Percentiles rank a stretch among this genome's conserved stretches.
Evolutionary conservation across 1,139 yeast species (phyloP).

Genomic region (Hansenula sp.): DNA sequence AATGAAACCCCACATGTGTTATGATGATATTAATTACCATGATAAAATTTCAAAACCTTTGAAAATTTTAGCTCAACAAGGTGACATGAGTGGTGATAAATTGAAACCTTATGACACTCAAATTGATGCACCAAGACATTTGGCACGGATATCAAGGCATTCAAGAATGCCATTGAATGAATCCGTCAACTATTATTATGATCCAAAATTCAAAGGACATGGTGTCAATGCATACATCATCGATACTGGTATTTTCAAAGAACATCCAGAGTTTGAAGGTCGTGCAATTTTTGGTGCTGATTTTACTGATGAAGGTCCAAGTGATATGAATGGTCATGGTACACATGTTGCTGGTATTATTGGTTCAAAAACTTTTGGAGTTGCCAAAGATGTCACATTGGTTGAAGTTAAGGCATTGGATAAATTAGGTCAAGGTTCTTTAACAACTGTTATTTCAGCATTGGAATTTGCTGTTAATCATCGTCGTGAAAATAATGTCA

Average conservation of each 20-base stretch:
- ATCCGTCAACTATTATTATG: conserved; percentile 33
- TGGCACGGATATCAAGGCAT: conserved; percentile 52
- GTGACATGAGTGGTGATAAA: neutral
- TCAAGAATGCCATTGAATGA: conserved; percentile 27
- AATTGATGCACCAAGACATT: conserved; percentile 60
- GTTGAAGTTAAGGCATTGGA: conserved; percentile 72
- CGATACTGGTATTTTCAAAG: conserved; percentile 66
- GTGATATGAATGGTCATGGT: conserved; percentile 68
- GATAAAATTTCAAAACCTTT: neutral
- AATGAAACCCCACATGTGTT: no score
- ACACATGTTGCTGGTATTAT: conserved; percentile 89
- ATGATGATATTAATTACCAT: no score
- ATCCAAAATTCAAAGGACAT: conserved; percentile 44
- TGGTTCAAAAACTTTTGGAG: conserved; percentile 76
- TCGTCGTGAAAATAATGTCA: conserved; percentile 32
- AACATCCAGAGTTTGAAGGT: conserved; percentile 64
- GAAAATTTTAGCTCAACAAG: conserved; percentile 22
- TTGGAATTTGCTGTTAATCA: conserved; percentile 70
- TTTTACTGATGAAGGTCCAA: conserved; percentile 43
- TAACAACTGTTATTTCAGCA: conserved; percentile 65
- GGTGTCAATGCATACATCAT: conserved; percentile 70
- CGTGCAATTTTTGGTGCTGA: conserved; percentile 58
- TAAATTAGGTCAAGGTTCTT: conserved; percentile 58
- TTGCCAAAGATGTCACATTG: conserved; percentile 64
- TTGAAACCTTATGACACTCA: conserved; percentile 29